These are phyloP conservation scores for Naganishia antarctica DNA, from an alignment of 768 basidiomycete species.

Conservation along the genomic window DNA sequence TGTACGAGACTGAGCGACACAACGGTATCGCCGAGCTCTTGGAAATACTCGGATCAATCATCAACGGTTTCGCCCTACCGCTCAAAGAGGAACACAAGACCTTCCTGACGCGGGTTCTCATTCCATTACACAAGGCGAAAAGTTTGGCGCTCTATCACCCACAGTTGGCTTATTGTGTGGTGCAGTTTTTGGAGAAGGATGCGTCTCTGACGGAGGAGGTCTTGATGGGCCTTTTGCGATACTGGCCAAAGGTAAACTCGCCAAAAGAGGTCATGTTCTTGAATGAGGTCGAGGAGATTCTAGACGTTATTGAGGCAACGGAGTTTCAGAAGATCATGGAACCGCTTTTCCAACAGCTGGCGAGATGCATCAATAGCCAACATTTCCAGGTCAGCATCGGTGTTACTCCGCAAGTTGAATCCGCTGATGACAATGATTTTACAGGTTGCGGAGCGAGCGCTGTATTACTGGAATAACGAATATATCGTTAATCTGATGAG, in stretches of 20 bases:
- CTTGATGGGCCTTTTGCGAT: constrained; percentile 89
- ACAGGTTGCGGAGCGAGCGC: constrained; percentile 83
- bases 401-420: background rate
- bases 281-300: constrained; percentile 96
- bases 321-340: constrained; percentile 96
- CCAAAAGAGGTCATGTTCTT: constrained; percentile 99
- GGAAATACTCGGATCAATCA: constrained; percentile 97
- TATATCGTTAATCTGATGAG: constrained; percentile 99
- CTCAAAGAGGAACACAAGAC: constrained; percentile 99
- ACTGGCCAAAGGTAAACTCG: constrained; percentile 98
- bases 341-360: constrained; percentile 85
- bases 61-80: constrained; percentile 96
- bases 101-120: constrained; percentile 86
- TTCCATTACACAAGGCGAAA: constrained; percentile 97
- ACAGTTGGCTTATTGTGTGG: constrained; percentile 98
- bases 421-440: background rate
- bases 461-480: constrained; percentile 99
- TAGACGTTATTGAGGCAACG: constrained; percentile 93
- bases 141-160: constrained; percentile 96
- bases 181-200: constrained; percentile 98
- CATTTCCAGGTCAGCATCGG: constrained; percentile 71
- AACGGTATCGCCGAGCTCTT: constrained; percentile 97
- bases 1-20: constrained; percentile 97
- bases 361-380: constrained; percentile 96
- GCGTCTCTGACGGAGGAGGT: constrained; percentile 87